Conservation (phyloP, 139 green algal species). For the Chlorella sp. region DNA sequence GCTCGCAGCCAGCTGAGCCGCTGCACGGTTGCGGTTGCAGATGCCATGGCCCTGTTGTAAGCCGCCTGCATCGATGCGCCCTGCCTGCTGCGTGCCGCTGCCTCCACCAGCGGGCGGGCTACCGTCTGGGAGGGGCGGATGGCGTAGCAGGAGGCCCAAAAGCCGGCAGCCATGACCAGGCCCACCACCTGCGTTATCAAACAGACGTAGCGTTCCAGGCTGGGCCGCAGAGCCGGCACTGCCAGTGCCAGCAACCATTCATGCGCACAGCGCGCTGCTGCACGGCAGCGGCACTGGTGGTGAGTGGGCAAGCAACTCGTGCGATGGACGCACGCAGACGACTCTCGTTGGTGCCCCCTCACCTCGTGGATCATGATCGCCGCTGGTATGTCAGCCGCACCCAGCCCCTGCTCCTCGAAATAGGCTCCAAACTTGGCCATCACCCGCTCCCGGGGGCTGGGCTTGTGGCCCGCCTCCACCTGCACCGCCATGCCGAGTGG, state of each 20-base stretch:
- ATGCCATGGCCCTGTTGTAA: constrained; percentile 45
- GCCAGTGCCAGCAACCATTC: no score
- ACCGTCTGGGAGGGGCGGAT: constrained; percentile 35
- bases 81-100: background rate
- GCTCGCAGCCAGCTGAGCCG: constrained; percentile 43
- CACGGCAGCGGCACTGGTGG: background rate
- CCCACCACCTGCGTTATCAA: no score
- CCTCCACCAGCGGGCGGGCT: background rate
- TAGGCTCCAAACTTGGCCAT: constrained; percentile 33
- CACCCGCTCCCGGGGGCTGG: constrained; percentile 14
- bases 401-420: constrained; percentile 44
- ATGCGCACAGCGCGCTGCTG: no score
- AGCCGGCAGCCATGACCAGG: constrained; percentile 21
- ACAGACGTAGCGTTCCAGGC: no score
- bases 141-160: constrained; percentile 42
- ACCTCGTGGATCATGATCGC: constrained; percentile 52
- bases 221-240: no score
- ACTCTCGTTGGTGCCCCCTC: background rate
- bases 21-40: constrained; percentile 78
- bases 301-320: no score
- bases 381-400: constrained; percentile 33
- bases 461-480: no score
- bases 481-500: no score
- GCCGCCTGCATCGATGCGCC: background rate
- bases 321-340: no score